These are phyloP conservation scores for Pichia inconspicua DNA, from an alignment of 1,139 yeast genomes.

Conservation along the genomic window DNA sequence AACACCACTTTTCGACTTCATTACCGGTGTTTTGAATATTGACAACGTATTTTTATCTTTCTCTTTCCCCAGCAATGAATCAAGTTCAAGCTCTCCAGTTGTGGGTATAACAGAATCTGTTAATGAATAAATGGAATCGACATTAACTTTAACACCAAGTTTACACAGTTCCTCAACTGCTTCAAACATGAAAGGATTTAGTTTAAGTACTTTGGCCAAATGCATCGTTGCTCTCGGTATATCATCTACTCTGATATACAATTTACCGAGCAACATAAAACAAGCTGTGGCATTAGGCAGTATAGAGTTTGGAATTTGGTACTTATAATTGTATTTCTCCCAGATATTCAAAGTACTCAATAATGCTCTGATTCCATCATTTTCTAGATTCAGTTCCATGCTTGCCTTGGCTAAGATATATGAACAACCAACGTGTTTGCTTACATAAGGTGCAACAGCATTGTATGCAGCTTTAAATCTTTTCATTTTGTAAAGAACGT, in stretches of 20 bases:
- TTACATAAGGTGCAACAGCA: conserved; percentile 31
- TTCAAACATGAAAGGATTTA: conserved; percentile 80
- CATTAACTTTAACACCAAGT: conserved; percentile 61
- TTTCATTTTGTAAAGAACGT: conserved; percentile 48
- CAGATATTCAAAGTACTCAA: conserved; percentile 34
- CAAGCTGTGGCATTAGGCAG: conserved; percentile 62
- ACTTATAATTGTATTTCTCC: conserved; percentile 16
- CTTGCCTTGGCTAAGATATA: conserved; percentile 65
- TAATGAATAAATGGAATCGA: conserved; percentile 46
- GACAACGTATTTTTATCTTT: background rate
- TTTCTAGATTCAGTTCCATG: conserved; percentile 43
- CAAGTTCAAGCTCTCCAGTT: conserved; percentile 4
- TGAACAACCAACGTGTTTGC: conserved; percentile 59
- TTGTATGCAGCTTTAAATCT: conserved; percentile 57
- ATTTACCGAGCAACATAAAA: conserved; percentile 61
- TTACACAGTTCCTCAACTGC: conserved; percentile 72
- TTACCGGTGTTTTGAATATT: conserved; percentile 17
- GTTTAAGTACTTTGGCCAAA: conserved; percentile 59
- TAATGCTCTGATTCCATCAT: conserved; percentile 60
- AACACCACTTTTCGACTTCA: conserved; percentile 6
- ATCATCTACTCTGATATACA: conserved; percentile 55
- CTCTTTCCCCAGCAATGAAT: conserved; percentile 1
- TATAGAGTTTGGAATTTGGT: conserved; percentile 15
- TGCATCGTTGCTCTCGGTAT: conserved; percentile 56
- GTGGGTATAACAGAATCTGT: background rate